Conservation (phyloP, 1,284 basidiomycete genomes). For the Ustilago lituana region DNA sequence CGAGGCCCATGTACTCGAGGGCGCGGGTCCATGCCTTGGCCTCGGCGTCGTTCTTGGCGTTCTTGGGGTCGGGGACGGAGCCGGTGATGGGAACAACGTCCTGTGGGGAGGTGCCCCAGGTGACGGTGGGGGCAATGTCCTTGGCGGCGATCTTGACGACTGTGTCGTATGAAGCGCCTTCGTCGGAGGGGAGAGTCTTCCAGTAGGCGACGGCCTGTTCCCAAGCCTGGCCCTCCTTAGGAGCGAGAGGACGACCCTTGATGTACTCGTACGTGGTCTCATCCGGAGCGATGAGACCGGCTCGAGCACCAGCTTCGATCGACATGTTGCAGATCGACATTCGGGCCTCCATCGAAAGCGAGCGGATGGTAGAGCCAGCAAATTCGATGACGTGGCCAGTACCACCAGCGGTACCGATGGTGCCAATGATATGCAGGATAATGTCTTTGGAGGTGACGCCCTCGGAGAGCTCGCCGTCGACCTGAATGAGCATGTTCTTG, state of each 20-base stretch:
- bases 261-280: constrained; percentile 65
- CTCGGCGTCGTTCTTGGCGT: constrained; percentile 56
- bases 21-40: constrained; percentile 53
- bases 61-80: constrained; percentile 59
- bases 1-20: constrained; percentile 66
- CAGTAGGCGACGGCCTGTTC: constrained; percentile 63
- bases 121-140: constrained; percentile 64
- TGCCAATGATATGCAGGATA: constrained; percentile 64
- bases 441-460: constrained; percentile 67
- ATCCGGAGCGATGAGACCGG: constrained; percentile 66
- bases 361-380: constrained; percentile 61
- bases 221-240: constrained; percentile 59
- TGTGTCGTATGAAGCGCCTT: constrained; percentile 62
- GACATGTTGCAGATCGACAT: constrained; percentile 68
- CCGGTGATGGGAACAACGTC: constrained; percentile 65
- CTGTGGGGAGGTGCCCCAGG: constrained; percentile 65
- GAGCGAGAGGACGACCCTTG: constrained; percentile 63
- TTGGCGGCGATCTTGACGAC: constrained; percentile 62
- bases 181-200: constrained; percentile 62
- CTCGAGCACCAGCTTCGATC: constrained; percentile 66
- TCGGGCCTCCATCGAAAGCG: constrained; percentile 64
- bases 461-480: constrained; percentile 61
- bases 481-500: constrained; percentile 66
- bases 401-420: constrained; percentile 66
- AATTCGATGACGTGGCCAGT: constrained; percentile 65